Conservation (phyloP, 192 early-diverging fungal genomes). For the Backusella morwellensis region DNA sequence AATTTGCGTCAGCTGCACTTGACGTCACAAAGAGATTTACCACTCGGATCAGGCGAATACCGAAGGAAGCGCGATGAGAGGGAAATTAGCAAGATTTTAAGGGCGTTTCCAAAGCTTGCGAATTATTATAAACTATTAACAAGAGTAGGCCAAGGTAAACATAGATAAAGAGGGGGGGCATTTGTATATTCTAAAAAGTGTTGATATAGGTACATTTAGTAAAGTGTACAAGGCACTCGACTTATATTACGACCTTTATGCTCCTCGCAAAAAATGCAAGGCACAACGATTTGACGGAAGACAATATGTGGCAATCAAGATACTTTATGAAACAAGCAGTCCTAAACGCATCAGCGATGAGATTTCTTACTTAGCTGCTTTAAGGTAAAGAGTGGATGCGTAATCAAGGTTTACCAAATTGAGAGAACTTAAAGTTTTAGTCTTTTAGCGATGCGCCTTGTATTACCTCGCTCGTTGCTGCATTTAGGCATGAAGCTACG, state of each 20-base stretch:
- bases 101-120: constrained; percentile 49
- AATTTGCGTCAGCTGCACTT: neutral
- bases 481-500: constrained; percentile 75
- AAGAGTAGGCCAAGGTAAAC: constrained; percentile 76
- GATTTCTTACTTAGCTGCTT: constrained; percentile 66
- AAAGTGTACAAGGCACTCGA: constrained; percentile 92
- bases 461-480: constrained; percentile 77
- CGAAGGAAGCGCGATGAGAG: neutral
- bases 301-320: constrained; percentile 74
- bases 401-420: neutral
- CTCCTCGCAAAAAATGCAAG: constrained; percentile 61
- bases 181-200: neutral
- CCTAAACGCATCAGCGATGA: constrained; percentile 80
- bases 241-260: constrained; percentile 61
- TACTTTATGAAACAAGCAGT: constrained; percentile 81
- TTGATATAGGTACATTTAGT: constrained; percentile 78
- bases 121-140: constrained; percentile 66
- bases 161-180: neutral
- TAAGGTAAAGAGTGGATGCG: constrained; percentile 42
- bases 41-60: neutral
- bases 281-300: constrained; percentile 44
- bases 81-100: constrained; percentile 1
- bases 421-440: neutral
- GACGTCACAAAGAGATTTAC: neutral
- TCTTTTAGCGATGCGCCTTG: constrained; percentile 59